Conservation (phyloP, 768 basidiomycete species). For the Leccinum disarticulatum region DNA sequence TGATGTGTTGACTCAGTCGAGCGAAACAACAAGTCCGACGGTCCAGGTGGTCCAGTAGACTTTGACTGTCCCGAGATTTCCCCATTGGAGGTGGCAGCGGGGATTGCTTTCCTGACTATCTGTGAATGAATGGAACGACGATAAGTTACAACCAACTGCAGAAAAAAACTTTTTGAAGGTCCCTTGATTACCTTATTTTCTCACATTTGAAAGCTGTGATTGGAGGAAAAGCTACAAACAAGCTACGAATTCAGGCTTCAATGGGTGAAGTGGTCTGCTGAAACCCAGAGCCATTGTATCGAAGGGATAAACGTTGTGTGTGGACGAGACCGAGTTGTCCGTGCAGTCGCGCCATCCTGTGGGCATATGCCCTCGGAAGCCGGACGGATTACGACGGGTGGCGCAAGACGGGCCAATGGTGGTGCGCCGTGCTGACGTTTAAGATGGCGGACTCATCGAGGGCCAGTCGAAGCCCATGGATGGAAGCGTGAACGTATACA, state of each 20-base stretch:
- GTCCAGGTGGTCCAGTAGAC: background rate
- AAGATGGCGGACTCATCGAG: slow-evolving; percentile 14
- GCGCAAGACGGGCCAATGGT: slow-evolving; percentile 4
- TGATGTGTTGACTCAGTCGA: slow-evolving; percentile 1
- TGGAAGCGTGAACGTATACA: slow-evolving; percentile 9
- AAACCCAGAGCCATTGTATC: background rate
- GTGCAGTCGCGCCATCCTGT: slow-evolving; percentile 12
- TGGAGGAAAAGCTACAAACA: background rate
- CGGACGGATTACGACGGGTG: slow-evolving; percentile 12
- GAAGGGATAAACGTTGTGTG: background rate
- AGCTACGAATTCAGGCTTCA: background rate
- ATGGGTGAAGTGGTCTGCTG: background rate
- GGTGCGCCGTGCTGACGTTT: slow-evolving; percentile 7
- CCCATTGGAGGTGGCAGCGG: slow-evolving; percentile 10
- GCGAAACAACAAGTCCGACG: slow-evolving; percentile 11
- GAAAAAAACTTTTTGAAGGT: background rate
- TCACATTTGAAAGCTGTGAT: background rate
- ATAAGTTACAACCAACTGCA: background rate
- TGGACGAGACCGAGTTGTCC: background rate
- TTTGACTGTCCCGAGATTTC: slow-evolving; percentile 4
- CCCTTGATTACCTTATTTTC: background rate
- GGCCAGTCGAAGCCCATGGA: slow-evolving; percentile 22
- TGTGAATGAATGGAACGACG: background rate
- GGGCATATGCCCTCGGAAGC: slow-evolving; percentile 7
- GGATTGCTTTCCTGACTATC: background rate